Evolutionary conservation across 2,329 filamentous ascomycete species (phyloP), one percentile per base, ranked within the genome.

Genomic region (Neonectria faginata): DNA sequence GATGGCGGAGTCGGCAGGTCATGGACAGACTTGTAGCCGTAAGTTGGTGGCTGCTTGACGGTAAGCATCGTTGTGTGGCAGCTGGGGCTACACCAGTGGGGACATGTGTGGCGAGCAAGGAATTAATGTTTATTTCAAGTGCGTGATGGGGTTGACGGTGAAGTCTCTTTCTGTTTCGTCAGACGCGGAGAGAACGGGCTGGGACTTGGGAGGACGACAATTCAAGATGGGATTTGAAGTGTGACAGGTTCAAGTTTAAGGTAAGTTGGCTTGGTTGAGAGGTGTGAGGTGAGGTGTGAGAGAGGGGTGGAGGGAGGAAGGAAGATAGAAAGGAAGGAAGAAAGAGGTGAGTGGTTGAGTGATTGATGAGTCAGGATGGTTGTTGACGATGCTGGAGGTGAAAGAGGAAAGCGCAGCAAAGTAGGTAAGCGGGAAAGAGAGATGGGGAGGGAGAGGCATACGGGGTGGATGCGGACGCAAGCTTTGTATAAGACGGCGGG

Each of bases 21-120:
- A 88, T 88, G 84, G 83, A 86, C 82, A 78, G 85, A 84, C 82
- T 82, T 83, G 80, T 86, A 86, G 82, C 85, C 85, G 85, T 85
- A 84, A 71, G 83, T 81, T 77, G 80, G 79, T 80, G 85, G 84
- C 84, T 88, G 86, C 80, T 83, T 87, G 76, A 84, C 79, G 79
- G 86, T 88, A 82, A 88, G 86, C 85, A 88, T 88, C 80, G 81
- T 88, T 79, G 73, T 74, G 74, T 74, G 73, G 70, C 67, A 72
- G 65, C 67, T 70, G 54, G 65, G 67, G 67, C 67, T 69, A 71
- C 68, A 64, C 65, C 70, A 72, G 70, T 67, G 67, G 67, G 67
- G 67, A 68, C 71, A 76, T 77, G 73, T 69, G 73, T 62, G 63
- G 65, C 66, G 60, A 63, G 58, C 45, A 50, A 36, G 47, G 50